phyloP scores from a whole-genome alignment of 2,329 filamentous ascomycete species.

The Diaporthe australafricana region DNA sequence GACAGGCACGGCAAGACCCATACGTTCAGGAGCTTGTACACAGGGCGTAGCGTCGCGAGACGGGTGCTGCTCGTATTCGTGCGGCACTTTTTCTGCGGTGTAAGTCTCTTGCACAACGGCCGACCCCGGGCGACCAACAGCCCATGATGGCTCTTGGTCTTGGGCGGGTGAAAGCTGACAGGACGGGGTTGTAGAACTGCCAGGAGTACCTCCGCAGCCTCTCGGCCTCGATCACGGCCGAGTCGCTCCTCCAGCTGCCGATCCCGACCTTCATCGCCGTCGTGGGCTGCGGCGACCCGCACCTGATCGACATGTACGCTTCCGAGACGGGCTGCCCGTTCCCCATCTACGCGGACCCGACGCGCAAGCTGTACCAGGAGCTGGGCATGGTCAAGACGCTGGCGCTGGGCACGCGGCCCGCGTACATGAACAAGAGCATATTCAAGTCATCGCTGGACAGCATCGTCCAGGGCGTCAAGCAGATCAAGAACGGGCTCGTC shows the following conservation, averaged over 20 bases:
- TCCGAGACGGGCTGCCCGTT: conserved; percentile 73
- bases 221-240: conserved; percentile 66
- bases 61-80: conserved; percentile 79
- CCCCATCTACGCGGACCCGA: conserved; percentile 83
- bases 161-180: not conserved
- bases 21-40: conserved; percentile 73
- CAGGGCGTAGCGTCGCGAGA: conserved; percentile 62
- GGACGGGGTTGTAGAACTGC: conserved; percentile 67
- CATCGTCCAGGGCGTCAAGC: conserved; percentile 69
- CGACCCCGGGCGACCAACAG: not conserved
- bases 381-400: conserved; percentile 78
- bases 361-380: conserved; percentile 71
- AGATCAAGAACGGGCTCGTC: conserved; percentile 67
- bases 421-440: conserved; percentile 71
- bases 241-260: conserved; percentile 61
- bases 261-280: conserved; percentile 73
- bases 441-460: conserved; percentile 61
- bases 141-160: not conserved
- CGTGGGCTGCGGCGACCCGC: conserved; percentile 78
- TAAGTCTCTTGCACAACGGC: conserved; percentile 61
- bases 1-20: conserved; percentile 70
- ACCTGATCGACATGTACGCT: conserved; percentile 75
- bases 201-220: conserved; percentile 78
- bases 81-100: conserved; percentile 84
- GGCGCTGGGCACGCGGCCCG: conserved; percentile 68